phyloP scores from a whole-genome alignment of 805 yeast species.

The Saccharomycopsis babjevae region DNA sequence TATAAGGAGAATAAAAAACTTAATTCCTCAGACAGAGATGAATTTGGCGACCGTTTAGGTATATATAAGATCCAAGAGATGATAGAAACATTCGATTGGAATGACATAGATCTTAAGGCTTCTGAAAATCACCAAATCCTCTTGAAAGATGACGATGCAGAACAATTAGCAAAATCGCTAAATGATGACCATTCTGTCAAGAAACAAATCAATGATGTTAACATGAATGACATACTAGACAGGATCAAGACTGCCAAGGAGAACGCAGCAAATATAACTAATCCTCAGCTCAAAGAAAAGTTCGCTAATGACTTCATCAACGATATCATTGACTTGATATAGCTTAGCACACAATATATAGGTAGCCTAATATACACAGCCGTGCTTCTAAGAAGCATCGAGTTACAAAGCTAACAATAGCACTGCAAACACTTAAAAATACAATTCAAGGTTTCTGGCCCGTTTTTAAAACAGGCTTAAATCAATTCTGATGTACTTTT shows the following conservation, averaged over 20 bases:
- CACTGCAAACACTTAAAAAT: background rate
- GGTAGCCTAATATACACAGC: background rate
- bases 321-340: conserved; percentile 8
- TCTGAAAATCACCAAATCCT: background rate
- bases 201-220: background rate
- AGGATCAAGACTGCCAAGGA: conserved; percentile 15
- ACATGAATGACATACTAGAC: conserved; percentile 6
- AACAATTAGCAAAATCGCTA: conserved; percentile 23
- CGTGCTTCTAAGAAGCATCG: no score
- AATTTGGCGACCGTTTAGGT: conserved; percentile 16
- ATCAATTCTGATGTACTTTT: no score
- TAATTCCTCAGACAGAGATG: conserved; percentile 1
- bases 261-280: conserved; percentile 7
- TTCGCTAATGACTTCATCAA: conserved; percentile 15
- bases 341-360: background rate
- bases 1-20: conserved; percentile 1
- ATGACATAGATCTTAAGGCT: conserved; percentile 6
- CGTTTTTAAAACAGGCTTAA: no score
- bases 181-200: background rate
- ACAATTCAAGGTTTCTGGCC: background rate
- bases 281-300: conserved; percentile 4
- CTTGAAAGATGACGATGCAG: conserved; percentile 21
- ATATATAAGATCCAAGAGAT: conserved; percentile 11
- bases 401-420: background rate
- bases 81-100: conserved; percentile 17